Evolutionary conservation across 2,329 filamentous ascomycete genomes (phyloP).

Genomic region (Nothophaeocryptopus gaeumannii): DNA sequence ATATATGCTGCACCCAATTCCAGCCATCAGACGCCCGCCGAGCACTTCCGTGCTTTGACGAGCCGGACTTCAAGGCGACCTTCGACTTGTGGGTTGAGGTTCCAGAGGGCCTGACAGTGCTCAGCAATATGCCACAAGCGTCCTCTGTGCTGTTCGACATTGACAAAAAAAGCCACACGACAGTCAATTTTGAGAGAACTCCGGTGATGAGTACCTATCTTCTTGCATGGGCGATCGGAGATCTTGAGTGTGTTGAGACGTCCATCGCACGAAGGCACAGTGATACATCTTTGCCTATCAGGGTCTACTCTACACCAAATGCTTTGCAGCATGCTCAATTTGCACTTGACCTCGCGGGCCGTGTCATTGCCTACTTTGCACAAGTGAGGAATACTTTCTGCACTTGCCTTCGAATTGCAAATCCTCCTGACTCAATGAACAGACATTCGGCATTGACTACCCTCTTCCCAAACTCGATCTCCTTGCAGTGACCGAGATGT

Average conservation of each 20-base stretch:
- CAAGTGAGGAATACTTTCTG: background rate
- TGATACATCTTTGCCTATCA: slow-evolving; percentile 91
- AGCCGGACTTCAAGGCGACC: slow-evolving; percentile 87
- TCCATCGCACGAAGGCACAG: slow-evolving; percentile 85
- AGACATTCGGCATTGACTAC: slow-evolving; percentile 84
- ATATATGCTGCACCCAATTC: slow-evolving; percentile 94
- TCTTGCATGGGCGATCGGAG: slow-evolving; percentile 87
- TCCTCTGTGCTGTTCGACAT: slow-evolving; percentile 67
- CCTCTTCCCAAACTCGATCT: slow-evolving; percentile 94
- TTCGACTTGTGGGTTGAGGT: slow-evolving; percentile 90
- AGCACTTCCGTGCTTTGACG: slow-evolving; percentile 95
- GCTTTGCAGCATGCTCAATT: slow-evolving; percentile 88
- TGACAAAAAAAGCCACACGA: slow-evolving; percentile 63
- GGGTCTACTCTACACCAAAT: slow-evolving; percentile 84
- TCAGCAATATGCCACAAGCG: slow-evolving; percentile 95
- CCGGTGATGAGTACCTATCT: slow-evolving; percentile 96
- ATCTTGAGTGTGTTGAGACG: slow-evolving; percentile 89
- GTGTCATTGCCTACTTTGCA: slow-evolving; percentile 82
- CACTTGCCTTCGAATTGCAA: too few species aligned
- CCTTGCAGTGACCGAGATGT: slow-evolving; percentile 94
- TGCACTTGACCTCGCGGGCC: slow-evolving; percentile 85
- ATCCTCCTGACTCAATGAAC: slow-evolving; percentile 57
- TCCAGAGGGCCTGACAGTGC: slow-evolving; percentile 82
- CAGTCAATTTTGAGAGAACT: slow-evolving; percentile 87
- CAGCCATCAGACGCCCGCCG: slow-evolving; percentile 90